Base-by-base conservation (phyloP, 257 asterid species). In the Anisodus tanguticus region DNA sequence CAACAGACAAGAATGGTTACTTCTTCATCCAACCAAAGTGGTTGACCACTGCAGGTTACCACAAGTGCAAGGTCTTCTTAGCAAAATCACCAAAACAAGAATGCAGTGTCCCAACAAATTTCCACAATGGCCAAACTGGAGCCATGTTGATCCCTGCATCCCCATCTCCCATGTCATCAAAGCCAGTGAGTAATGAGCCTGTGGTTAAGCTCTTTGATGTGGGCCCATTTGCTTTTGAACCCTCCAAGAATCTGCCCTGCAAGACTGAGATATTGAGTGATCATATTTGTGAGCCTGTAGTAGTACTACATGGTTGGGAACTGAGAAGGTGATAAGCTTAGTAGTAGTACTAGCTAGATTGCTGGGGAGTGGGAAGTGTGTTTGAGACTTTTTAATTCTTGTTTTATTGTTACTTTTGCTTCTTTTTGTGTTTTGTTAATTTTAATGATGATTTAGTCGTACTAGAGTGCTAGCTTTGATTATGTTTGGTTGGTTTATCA, bases 161-260 rank as follows among this genome's bases (percentile, higher is more conserved):
- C 0, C 55, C 84, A 74, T 15, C 88, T 4, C 88, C 88, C 9
- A 80, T 54, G 26, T 71, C 58, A 60, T 1, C 68, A 7, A 85
- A 84, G 63, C 26, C 78, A 0, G 35, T 81, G 16, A 3, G 15
- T 8, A 9, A 17, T 0, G 47, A 85, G 17, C 22, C 59, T 66
- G 83, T 87, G 0, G 88, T 87, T 19, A 83, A 53, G 83, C 90
- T 91, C 86, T 94, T 86, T 87, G 85, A 87, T 6, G 97, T 94
- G 0, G 97, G 93, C 0, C 98, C 98, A 49, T 91, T 94, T 49
- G 97, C 96, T n/a, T 94, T 85, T 74, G 94, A 92, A 3, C 88
- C 97, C 1, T 60, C 41, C 2, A 92, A 89, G 93, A 88, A 87
- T 16, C 2, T 86, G 66, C 90, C 92, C 5, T 92, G 97, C 45